phyloP scores from a whole-genome alignment of 495 filamentous ascomycete species.

The Xylaria sp. region DNA sequence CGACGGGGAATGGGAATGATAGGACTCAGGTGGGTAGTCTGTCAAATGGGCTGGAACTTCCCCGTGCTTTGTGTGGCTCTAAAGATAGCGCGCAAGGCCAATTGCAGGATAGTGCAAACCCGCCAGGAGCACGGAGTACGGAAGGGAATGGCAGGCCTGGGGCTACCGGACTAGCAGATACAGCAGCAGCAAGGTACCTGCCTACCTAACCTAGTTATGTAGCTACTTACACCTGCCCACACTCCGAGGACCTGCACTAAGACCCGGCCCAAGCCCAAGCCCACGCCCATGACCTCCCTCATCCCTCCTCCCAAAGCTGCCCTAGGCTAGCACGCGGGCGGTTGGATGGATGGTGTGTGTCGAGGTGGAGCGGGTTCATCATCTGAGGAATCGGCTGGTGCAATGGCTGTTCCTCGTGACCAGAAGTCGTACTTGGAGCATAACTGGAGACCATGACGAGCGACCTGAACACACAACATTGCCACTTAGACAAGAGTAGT shows the following conservation, averaged over 20 bases:
- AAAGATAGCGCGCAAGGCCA: conserved; percentile 20
- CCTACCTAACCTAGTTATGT: not conserved
- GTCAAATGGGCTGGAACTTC: conserved; percentile 25
- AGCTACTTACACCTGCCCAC: not conserved
- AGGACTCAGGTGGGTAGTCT: not conserved
- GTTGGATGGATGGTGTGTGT: conserved; percentile 30
- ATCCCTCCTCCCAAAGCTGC: not conserved
- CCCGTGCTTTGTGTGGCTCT: conserved; percentile 31
- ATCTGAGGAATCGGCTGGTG: conserved; percentile 26
- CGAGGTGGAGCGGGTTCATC: conserved; percentile 25
- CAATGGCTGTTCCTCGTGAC: conserved; percentile 29
- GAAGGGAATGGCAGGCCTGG: not conserved
- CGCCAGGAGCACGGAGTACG: conserved; percentile 3
- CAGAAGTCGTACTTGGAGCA: conserved; percentile 4
- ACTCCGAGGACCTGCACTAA: not conserved
- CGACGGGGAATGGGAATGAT: conserved; percentile 18
- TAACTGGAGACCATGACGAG: not conserved
- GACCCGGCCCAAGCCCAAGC: not conserved
- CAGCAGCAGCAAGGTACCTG: not conserved
- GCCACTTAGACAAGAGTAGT: not conserved
- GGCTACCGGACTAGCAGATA: not conserved
- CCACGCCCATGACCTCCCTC: conserved; percentile 11
- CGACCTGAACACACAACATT: not conserved
- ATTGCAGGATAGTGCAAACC: not conserved
- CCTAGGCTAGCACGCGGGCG: conserved; percentile 21